Conservation (phyloP, 768 basidiomycete species). For the Collybia nuda region DNA sequence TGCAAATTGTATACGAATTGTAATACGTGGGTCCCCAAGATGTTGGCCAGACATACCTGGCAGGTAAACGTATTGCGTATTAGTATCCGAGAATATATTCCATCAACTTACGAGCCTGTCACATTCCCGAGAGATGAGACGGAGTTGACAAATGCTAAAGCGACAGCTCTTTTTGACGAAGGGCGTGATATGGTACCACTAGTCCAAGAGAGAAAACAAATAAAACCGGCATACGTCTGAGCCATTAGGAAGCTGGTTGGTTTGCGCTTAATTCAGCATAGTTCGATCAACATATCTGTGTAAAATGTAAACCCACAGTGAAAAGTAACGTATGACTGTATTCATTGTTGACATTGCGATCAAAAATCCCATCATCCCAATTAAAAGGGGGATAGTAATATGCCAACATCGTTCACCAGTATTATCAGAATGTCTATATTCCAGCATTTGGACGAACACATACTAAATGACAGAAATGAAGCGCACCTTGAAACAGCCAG, state of each 20-base stretch:
- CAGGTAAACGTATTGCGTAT: constrained; percentile 4
- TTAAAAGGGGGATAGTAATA: constrained; percentile 48
- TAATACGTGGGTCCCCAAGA: constrained; percentile 68
- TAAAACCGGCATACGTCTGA: constrained; percentile 72
- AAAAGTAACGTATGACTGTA: constrained; percentile 65
- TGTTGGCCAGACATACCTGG: constrained; percentile 65
- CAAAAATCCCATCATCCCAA: constrained; percentile 74
- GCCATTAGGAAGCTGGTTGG: constrained; percentile 66
- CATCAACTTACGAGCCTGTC: constrained; percentile 67
- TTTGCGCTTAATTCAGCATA: neutral
- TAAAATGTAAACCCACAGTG: constrained; percentile 45
- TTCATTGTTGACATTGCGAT: constrained; percentile 74
- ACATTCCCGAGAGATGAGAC: constrained; percentile 86
- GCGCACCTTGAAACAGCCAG: constrained; percentile 51
- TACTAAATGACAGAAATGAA: constrained; percentile 1
- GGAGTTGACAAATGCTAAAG: constrained; percentile 77
- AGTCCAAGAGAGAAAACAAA: constrained; percentile 56
- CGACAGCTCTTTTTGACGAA: constrained; percentile 80
- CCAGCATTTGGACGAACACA: constrained; percentile 2
- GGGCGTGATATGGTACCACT: constrained; percentile 65
- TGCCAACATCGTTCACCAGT: constrained; percentile 77
- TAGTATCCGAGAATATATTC: neutral
- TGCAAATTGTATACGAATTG: constrained; percentile 73
- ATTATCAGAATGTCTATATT: constrained; percentile 70
- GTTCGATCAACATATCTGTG: neutral